phyloP scores from a whole-genome alignment of 768 basidiomycete species.

The Rhizopogon vulgaris region DNA sequence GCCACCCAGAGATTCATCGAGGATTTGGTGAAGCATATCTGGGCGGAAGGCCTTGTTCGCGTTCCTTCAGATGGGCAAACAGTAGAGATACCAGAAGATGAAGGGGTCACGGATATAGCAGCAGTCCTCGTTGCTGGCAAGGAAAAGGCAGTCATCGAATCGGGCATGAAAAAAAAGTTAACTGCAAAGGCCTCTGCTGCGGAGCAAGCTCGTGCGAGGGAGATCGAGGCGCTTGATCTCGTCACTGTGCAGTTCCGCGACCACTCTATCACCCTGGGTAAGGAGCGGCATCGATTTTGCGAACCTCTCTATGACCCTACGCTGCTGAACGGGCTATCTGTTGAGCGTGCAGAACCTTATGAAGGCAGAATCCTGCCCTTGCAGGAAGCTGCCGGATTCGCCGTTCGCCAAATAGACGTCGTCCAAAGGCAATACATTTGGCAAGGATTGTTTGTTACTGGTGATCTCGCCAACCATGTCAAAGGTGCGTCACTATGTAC shows the following conservation, averaged over 20 bases:
- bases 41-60: constrained; percentile 59
- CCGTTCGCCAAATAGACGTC: constrained; percentile 55
- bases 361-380: constrained; percentile 35
- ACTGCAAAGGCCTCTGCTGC: constrained; percentile 69
- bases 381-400: constrained; percentile 62
- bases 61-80: constrained; percentile 74
- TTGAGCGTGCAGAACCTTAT: constrained; percentile 17
- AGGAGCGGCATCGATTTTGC: constrained; percentile 85
- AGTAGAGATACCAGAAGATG: constrained; percentile 58
- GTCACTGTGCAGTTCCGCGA: constrained; percentile 68
- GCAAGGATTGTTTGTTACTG: constrained; percentile 77
- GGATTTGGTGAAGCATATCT: constrained; percentile 60
- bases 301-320: constrained; percentile 82
- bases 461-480: constrained; percentile 64
- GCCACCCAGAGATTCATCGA: constrained; percentile 46
- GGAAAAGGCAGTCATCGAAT: constrained; percentile 84
- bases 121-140: constrained; percentile 88
- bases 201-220: constrained; percentile 73
- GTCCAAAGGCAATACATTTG: constrained; percentile 68
- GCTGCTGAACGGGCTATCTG: constrained; percentile 38
- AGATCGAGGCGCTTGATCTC: constrained; percentile 83
- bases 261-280: constrained; percentile 69
- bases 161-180: constrained; percentile 72
- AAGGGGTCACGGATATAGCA: constrained; percentile 85
- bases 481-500: constrained; percentile 44